Conservation (phyloP, 495 filamentous ascomycete genomes). For the Parathielavia appendiculata region DNA sequence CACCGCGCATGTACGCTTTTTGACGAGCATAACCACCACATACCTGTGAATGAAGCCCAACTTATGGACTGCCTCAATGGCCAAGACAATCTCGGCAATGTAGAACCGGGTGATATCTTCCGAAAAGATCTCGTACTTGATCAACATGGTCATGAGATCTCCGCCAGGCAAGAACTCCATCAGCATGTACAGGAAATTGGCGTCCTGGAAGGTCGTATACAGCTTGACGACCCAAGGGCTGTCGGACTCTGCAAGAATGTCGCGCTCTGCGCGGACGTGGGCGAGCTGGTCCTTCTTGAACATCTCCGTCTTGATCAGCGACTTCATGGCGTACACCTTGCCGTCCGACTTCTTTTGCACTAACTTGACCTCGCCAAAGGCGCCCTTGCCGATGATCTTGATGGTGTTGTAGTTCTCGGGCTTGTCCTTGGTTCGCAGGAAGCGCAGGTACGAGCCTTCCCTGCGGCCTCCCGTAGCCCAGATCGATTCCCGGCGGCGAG, state of each 20-base stretch:
- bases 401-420: conserved; percentile 90
- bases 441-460: conserved; percentile 87
- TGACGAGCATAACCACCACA: background rate
- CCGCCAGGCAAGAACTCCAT: conserved; percentile 99
- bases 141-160: conserved; percentile 99
- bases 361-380: conserved; percentile 95
- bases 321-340: conserved; percentile 98
- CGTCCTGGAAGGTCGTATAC: conserved; percentile 94
- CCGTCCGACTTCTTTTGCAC: conserved; percentile 94
- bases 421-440: conserved; percentile 85
- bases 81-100: conserved; percentile 96
- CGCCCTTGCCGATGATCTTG: conserved; percentile 98
- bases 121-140: conserved; percentile 99
- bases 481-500: conserved; percentile 67
- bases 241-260: conserved; percentile 96
- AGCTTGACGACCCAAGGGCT: conserved; percentile 99
- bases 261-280: conserved; percentile 96
- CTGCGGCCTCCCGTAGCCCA: conserved; percentile 71
- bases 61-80: conserved; percentile 96
- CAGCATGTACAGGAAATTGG: conserved; percentile 92
- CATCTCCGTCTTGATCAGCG: conserved; percentile 97
- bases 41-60: conserved; percentile 98
- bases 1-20: background rate
- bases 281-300: conserved; percentile 99
- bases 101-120: conserved; percentile 99